These are phyloP conservation scores for Cladophialophora bantiana DNA, from an alignment of 2,329 filamentous ascomycete species.

Conservation along the genomic window DNA sequence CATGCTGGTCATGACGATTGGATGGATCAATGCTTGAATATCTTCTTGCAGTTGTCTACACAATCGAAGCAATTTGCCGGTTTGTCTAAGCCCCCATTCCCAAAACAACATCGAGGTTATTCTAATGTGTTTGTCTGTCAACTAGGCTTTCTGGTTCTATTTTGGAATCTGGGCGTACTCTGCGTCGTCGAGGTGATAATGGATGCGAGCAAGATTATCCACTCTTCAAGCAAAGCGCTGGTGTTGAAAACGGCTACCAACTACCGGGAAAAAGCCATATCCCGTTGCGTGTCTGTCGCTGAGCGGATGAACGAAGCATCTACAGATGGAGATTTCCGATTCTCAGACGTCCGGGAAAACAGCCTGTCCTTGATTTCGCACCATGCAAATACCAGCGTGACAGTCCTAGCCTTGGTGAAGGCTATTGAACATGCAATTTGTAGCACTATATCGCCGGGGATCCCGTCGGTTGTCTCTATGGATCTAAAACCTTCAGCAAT, in stretches of 20 bases:
- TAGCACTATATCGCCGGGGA: not conserved
- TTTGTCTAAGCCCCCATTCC: not conserved
- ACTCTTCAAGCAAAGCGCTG: not conserved
- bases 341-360: slow-evolving; percentile 1
- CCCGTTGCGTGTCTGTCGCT: not conserved
- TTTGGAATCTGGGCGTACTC: slow-evolving; percentile 19
- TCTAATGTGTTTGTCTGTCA: not conserved
- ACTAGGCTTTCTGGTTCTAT: slow-evolving; percentile 13
- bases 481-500: not conserved
- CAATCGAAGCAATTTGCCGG: slow-evolving; percentile 15
- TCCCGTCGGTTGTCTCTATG: not conserved
- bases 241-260: not conserved
- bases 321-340: slow-evolving; percentile 7
- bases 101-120: not conserved
- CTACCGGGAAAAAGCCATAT: slow-evolving; percentile 1
- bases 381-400: slow-evolving; percentile 5
- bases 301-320: slow-evolving; percentile 14
- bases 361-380: slow-evolving; percentile 17
- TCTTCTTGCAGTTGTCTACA: slow-evolving; percentile 1
- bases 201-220: slow-evolving; percentile 1
- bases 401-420: slow-evolving; percentile 1
- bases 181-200: slow-evolving; percentile 11
- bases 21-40: slow-evolving; percentile 11
- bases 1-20: slow-evolving; percentile 10
- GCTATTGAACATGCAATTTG: slow-evolving; percentile 16